phyloP scores from a whole-genome alignment of 148 eudicot species.

The Chenopodium quinoa region DNA sequence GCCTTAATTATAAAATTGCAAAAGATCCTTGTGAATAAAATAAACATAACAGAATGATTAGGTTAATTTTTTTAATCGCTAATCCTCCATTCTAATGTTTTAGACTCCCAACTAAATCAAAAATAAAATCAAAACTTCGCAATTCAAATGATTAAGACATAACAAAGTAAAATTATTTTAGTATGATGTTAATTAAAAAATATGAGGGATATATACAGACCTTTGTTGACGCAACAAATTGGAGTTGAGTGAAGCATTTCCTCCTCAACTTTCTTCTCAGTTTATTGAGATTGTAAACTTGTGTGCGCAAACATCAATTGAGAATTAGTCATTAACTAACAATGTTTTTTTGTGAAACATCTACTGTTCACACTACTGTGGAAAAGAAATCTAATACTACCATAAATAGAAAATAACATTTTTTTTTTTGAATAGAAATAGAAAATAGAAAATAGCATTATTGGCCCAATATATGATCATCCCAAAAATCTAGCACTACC shows the following conservation, averaged over 20 bases:
- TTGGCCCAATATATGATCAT: neutral
- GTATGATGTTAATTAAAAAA: neutral
- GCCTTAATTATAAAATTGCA: no score
- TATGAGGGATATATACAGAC: neutral
- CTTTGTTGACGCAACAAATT: slow-evolving; percentile 8
- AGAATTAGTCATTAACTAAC: neutral
- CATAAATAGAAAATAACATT: neutral
- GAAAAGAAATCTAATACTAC: neutral
- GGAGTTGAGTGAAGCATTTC: slow-evolving; percentile 16
- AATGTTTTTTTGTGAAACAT: neutral
- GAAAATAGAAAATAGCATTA: no score
- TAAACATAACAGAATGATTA: no score
- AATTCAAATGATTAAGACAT: neutral
- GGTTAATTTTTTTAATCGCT: no score
- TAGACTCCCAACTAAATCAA: no score
- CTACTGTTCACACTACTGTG: neutral
- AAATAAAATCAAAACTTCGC: neutral
- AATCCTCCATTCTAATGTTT: no score
- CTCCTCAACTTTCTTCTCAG: neutral
- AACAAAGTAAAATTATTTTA: neutral
- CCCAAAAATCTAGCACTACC: no score
- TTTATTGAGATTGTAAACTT: neutral
- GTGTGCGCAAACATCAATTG: neutral
- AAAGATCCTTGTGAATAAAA: no score
- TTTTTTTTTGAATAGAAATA: no score